Base-by-base conservation (phyloP, 352 stramenopile species). In the Phytophthora syringae region DNA sequence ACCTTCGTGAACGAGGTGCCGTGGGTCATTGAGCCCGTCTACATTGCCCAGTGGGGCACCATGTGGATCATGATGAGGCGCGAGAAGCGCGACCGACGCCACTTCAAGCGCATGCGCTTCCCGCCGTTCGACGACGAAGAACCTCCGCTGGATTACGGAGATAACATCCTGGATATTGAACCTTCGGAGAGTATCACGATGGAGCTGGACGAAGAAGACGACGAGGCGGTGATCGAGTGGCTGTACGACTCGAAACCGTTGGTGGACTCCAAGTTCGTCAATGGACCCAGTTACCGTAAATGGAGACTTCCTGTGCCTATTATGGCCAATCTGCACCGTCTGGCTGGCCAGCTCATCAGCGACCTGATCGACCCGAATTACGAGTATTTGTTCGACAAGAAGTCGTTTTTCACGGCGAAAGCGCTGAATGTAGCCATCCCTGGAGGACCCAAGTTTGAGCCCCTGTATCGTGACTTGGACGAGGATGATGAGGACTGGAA, bases 11-110 rank as follows among this genome's bases (percentile, higher is more conserved):
- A 99, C 77, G 97, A 99, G 70, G 90, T 99, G 42, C 98, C 98
- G 40, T 98, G 95, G 77, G 98, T 99, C 18, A 98, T 99, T 64
- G 98, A 99, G 86, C 98, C 98, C 0, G 89, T 99, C 7, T 99
- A 99, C 82, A 94, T 99, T 37, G 98, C 98, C n/a, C 98, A 99
- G 69, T 99, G 98, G 98, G 97, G 97, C 21, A 99, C 96, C 16
- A 99, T 99, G 80, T 99, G 98, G 98, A 97, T 99, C 68, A 99
- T 99, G 97, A 99, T 99, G 98, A 85, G 98, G 28, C 89, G 97
- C 40, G 98, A 99, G 76, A 99, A 99, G 78, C 84, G 98, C 40
- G 98, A 99, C 74, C 91, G 98, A 48, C 86, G 95, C 7, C 97
- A 99, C 77, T 99, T 99, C 72, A 99, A 99, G 75, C 90, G 98